Evolutionary conservation across 345 rosid genomes (phyloP).

Genomic region (Reutealis trisperma): DNA sequence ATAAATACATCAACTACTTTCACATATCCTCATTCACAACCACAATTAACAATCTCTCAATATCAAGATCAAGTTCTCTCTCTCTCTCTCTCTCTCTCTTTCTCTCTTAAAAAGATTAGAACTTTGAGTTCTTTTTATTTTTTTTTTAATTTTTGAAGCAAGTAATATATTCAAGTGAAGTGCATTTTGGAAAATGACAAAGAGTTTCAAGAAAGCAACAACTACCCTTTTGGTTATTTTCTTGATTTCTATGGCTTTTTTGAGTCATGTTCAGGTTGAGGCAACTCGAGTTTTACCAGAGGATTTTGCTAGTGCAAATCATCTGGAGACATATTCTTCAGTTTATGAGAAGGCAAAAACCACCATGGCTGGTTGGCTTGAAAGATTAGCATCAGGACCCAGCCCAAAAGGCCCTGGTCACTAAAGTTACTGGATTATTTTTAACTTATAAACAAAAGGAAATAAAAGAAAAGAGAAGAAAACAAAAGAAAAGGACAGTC

Average conservation of each 20-base stretch:
- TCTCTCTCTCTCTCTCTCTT: background rate
- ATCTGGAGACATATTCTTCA: conserved; percentile 13
- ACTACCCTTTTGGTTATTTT: conserved; percentile 27
- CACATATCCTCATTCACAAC: background rate
- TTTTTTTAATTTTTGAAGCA: no score
- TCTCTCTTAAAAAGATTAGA: no score
- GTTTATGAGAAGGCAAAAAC: conserved; percentile 24
- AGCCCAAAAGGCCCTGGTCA: conserved; percentile 23
- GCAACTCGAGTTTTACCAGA: conserved; percentile 41
- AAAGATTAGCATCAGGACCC: conserved; percentile 23
- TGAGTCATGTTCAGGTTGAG: conserved; percentile 36
- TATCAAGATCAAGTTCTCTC: background rate
- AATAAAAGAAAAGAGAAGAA: no score
- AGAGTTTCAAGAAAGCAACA: conserved; percentile 21
- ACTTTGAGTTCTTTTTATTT: background rate
- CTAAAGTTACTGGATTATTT: background rate
- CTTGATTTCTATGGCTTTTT: conserved; percentile 23
- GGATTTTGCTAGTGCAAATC: conserved; percentile 27
- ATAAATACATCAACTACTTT: background rate
- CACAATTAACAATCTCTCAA: background rate
- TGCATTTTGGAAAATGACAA: background rate
- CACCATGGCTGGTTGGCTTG: conserved; percentile 24
- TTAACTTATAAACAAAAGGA: no score
- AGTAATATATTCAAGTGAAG: background rate
- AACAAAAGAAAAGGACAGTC: no score